These are phyloP conservation scores for Paramecium biaurelia DNA, from an alignment of 73 alveolate genomes.

Conservation along the genomic window DNA sequence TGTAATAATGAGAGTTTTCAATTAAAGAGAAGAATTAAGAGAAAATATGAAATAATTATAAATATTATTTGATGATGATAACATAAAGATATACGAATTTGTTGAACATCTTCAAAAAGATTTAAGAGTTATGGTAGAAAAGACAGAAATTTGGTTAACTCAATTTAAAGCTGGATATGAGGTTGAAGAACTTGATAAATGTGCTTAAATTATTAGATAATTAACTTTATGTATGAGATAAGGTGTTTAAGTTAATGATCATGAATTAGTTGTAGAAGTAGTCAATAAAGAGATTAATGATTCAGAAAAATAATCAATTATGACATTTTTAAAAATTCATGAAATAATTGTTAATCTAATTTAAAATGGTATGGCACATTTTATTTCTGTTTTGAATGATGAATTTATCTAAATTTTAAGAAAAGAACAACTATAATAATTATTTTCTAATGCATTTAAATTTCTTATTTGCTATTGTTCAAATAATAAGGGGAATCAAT, in stretches of 20 bases:
- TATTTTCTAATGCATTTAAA: slow-evolving; percentile 1
- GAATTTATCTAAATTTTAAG: not conserved
- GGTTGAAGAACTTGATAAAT: not conserved
- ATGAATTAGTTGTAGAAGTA: not conserved
- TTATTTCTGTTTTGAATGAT: not conserved
- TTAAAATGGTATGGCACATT: slow-evolving; percentile 58
- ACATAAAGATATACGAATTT: not conserved
- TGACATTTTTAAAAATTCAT: slow-evolving; percentile 48
- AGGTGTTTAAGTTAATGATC: not conserved
- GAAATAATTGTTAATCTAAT: not conserved
- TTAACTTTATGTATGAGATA: slow-evolving; percentile 34
- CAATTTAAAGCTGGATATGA: not conserved
- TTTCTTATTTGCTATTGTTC: slow-evolving; percentile 35
- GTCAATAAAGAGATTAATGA: not conserved
- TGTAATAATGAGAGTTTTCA: slow-evolving; percentile 49
- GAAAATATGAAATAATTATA: slow-evolving; percentile 47
- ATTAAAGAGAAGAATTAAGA: slow-evolving; percentile 58
- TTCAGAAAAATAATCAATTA: slow-evolving; percentile 47
- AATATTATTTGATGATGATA: slow-evolving; percentile 56
- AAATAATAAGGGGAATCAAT: slow-evolving; percentile 26
- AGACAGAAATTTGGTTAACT: slow-evolving; percentile 61
- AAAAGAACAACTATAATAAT: not conserved
- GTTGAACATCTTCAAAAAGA: slow-evolving; percentile 2
- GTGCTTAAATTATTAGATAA: not conserved
- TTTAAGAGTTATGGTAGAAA: not conserved